phyloP scores from a whole-genome alignment of 2,329 filamentous ascomycete species.

The Trichoderma gracile region DNA sequence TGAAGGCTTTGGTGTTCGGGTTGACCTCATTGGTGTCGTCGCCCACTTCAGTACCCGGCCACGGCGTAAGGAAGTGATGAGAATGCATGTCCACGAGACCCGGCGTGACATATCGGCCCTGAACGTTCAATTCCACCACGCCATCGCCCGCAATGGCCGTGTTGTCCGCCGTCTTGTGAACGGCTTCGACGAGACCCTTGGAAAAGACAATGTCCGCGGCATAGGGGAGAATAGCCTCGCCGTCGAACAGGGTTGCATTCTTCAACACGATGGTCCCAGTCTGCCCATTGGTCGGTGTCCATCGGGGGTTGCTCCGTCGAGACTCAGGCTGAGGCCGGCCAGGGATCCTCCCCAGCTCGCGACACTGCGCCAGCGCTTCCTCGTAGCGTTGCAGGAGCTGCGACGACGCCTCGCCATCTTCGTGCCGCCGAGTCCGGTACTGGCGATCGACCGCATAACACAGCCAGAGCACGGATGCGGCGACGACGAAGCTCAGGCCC shows the following conservation, averaged over 20 bases:
- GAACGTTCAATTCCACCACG: constrained; percentile 35
- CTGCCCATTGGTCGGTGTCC: constrained; percentile 43
- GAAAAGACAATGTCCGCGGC: constrained; percentile 37
- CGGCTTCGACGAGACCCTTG: constrained; percentile 17
- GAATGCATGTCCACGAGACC: constrained; percentile 51
- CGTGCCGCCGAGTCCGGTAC: background rate
- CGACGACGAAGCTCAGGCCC: constrained; percentile 18
- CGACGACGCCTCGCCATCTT: background rate
- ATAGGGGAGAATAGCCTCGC: constrained; percentile 37
- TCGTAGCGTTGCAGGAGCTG: constrained; percentile 18
- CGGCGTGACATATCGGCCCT: constrained; percentile 45
- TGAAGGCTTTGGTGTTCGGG: constrained; percentile 27
- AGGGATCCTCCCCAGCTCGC: constrained; percentile 9
- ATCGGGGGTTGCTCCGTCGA: constrained; percentile 41
- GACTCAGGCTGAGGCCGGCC: constrained; percentile 8
- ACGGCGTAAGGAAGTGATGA: constrained; percentile 41
- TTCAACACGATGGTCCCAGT: constrained; percentile 40
- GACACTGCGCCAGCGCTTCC: constrained; percentile 19
- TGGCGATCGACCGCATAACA: constrained; percentile 15
- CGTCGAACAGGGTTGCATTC: constrained; percentile 48
- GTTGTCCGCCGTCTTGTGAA: constrained; percentile 20
- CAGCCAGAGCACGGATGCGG: constrained; percentile 21
- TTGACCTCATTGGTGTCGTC: constrained; percentile 43
- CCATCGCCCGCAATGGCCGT: constrained; percentile 21
- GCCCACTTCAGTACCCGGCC: constrained; percentile 37